Evolutionary conservation across 345 rosid species (phyloP).

Genomic region (Hibiscus syriacus): DNA sequence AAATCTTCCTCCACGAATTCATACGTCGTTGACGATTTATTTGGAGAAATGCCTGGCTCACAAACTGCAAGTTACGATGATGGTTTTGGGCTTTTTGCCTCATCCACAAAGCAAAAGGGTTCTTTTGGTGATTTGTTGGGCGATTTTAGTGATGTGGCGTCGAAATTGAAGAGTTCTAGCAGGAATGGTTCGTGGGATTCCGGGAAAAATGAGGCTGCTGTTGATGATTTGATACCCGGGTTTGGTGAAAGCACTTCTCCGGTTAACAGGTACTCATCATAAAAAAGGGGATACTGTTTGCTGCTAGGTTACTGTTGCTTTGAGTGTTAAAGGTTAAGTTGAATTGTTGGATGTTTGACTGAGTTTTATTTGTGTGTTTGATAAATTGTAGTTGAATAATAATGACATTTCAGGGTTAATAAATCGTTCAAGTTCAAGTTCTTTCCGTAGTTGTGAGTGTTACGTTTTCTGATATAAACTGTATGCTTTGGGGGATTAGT

Average conservation of each 20-base stretch:
- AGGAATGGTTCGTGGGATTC: constrained; percentile 16
- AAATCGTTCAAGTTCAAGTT: no score
- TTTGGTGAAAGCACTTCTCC: constrained; percentile 44
- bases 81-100: constrained; percentile 39
- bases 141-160: constrained; percentile 27
- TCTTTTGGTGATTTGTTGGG: constrained; percentile 51
- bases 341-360: no score
- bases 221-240: constrained; percentile 67
- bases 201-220: constrained; percentile 27
- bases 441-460: no score
- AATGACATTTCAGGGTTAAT: not conserved
- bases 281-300: not conserved
- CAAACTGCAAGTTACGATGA: constrained; percentile 24
- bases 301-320: not conserved
- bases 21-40: constrained; percentile 33
- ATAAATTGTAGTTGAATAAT: not conserved
- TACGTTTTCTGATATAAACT: not conserved
- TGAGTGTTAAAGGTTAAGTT: not conserved
- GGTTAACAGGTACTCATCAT: constrained; percentile 32
- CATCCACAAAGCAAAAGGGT: constrained; percentile 30
- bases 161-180: constrained; percentile 20
- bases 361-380: not conserved
- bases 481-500: not conserved
- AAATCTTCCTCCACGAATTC: constrained; percentile 20
- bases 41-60: constrained; percentile 38